These are phyloP conservation scores for Acer campestre DNA, from an alignment of 345 rosid species.

Conservation along the genomic window DNA sequence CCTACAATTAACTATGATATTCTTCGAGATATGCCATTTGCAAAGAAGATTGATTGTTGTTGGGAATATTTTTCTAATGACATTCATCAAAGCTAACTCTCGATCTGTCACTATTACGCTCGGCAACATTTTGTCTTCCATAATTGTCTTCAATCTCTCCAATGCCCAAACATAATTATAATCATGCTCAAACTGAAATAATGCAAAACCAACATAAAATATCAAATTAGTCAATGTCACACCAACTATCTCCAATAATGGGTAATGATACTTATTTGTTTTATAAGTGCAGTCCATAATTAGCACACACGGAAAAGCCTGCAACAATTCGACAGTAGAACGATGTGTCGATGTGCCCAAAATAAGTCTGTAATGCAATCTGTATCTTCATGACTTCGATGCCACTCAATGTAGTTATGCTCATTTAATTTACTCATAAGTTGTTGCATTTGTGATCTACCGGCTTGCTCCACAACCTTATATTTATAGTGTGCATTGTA, in stretches of 20 bases:
- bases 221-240: conserved; percentile 8
- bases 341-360: conserved; percentile 23
- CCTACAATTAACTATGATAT: conserved; percentile 3
- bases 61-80: conserved; percentile 9
- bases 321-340: conserved; percentile 6
- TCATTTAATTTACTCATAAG: no score
- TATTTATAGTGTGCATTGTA: no score
- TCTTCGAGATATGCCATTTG: conserved; percentile 18
- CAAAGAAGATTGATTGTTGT: conserved; percentile 17
- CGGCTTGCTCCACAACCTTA: no score
- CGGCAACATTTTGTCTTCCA: neutral
- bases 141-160: neutral
- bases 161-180: neutral
- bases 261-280: conserved; percentile 5
- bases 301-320: conserved; percentile 16
- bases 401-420: neutral
- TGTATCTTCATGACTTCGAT: conserved; percentile 4
- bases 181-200: neutral
- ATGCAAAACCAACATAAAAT: neutral
- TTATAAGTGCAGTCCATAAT: conserved; percentile 19
- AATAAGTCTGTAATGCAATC: conserved; percentile 12
- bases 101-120: neutral
- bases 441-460: no score
- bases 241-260: conserved; percentile 23
- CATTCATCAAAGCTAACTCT: conserved; percentile 5